Base-by-base conservation (phyloP, 768 basidiomycete species). In the Ephemerocybe angulata region DNA sequence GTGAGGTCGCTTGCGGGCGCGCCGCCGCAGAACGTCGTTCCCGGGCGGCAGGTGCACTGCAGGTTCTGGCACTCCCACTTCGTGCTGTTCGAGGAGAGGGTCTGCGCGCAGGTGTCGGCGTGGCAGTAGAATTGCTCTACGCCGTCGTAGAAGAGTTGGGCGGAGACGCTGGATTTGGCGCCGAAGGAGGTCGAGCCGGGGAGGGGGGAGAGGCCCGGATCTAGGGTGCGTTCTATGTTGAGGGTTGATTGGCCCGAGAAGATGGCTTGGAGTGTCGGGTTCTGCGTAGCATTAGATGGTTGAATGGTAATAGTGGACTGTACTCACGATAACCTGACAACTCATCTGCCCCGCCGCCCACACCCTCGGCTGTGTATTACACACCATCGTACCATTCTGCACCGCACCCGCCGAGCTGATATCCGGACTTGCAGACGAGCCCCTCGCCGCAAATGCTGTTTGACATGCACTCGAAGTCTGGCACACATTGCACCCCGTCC, bases 61-160 rank as follows among this genome's bases (percentile, higher is more conserved):
- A 98, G 77, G 61, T 84, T 80, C 42, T 82, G 75, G 60, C 95
- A 98, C 17, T 72, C 73, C 87, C 87, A 97, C 49, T 78, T 73
- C 3, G 79, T 73, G 40, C 74, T 72, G 33, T 61, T 67, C 8
- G 70, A n/a, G n/a, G n/a, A 67, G 21, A 81, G 67, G 15, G 74
- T 71, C 69, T 96, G 93, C 0, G 66, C 70, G 72, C 95, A 97
- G 5, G 77, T 73, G 58, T 82, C 74, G 0, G 92, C 91, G 10
- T 71, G 57, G 66, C 95, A 98, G 67, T 81, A 89, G 72, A 98
- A 98, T 63, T 97, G 93, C 64, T 94, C 90, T 29, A 86, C 82
- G 10, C 88, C 86, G n/a, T 76, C 76, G 66, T 91, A 93, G 67
- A 87, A 85, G 4, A 93, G 72, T 59, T 91, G 88, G 0, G 85